A percentile compares a stretch with the other conserved stretches of the same genome.
Conservation (phyloP, 2,329 filamentous ascomycete species). For the Fusarium agapanthi region DNA sequence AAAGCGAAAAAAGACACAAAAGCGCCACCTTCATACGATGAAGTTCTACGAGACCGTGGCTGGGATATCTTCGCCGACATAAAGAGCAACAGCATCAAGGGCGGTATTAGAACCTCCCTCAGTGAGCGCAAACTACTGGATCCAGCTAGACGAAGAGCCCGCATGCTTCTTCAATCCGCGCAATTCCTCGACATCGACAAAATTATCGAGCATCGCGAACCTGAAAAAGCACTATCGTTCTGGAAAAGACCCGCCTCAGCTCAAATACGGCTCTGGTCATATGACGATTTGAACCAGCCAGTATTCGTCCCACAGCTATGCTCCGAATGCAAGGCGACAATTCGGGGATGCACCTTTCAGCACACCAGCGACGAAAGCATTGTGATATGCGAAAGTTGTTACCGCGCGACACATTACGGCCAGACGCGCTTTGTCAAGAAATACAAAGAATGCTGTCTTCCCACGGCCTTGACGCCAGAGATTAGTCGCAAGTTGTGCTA, state of each 20-base stretch:
- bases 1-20: not conserved
- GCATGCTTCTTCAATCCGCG: slow-evolving; percentile 45
- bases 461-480: slow-evolving; percentile 36
- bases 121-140: not conserved
- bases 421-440: slow-evolving; percentile 42
- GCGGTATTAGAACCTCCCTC: slow-evolving; percentile 9
- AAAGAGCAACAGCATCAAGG: slow-evolving; percentile 25
- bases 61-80: slow-evolving; percentile 40
- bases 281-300: slow-evolving; percentile 14
- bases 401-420: slow-evolving; percentile 42
- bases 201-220: slow-evolving; percentile 47
- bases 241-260: slow-evolving; percentile 40
- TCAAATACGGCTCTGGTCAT: slow-evolving; percentile 33
- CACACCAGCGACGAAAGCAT: slow-evolving; percentile 6
- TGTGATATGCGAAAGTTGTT: slow-evolving; percentile 48
- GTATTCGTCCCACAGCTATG: slow-evolving; percentile 33
- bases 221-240: slow-evolving; percentile 31
- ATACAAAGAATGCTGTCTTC: slow-evolving; percentile 48
- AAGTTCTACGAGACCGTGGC: slow-evolving; percentile 28
- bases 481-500: slow-evolving; percentile 40
- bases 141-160: slow-evolving; percentile 34
- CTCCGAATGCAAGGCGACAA: slow-evolving; percentile 21
- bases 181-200: slow-evolving; percentile 52
- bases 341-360: slow-evolving; percentile 41
- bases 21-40: slow-evolving; percentile 33